These are phyloP conservation scores for Ceratocystis cubensis DNA, from an alignment of 2,329 filamentous ascomycete species.

Conservation along the genomic window DNA sequence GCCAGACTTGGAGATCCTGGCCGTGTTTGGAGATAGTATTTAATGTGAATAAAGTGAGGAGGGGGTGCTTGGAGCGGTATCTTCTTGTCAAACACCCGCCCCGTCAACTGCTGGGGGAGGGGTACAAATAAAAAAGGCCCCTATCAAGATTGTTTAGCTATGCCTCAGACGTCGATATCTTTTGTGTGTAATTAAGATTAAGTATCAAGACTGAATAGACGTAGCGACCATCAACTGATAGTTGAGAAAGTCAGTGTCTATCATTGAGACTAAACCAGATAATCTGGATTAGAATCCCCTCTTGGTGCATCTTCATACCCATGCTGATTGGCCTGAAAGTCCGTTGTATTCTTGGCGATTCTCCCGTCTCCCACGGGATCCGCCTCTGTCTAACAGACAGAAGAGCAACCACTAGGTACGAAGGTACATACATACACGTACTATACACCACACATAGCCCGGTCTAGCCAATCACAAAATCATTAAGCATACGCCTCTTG, in stretches of 20 bases:
- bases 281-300: neutral
- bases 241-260: neutral
- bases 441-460: neutral
- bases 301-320: neutral
- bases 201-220: neutral
- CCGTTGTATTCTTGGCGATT: neutral
- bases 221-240: neutral
- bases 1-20: neutral
- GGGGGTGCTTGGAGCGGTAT: neutral
- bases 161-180: neutral
- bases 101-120: neutral
- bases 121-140: neutral
- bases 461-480: neutral
- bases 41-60: neutral
- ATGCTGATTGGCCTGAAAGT: neutral
- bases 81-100: neutral
- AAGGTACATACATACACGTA: neutral
- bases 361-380: neutral
- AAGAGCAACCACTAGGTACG: neutral
- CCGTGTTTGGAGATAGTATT: neutral
- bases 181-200: neutral
- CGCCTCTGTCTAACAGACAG: neutral
- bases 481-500: constrained; percentile 1
- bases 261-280: neutral
- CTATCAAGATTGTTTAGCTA: neutral